phyloP scores from a whole-genome alignment of 2,329 filamentous ascomycete genomes.

The Aurifilum marmelostoma region DNA sequence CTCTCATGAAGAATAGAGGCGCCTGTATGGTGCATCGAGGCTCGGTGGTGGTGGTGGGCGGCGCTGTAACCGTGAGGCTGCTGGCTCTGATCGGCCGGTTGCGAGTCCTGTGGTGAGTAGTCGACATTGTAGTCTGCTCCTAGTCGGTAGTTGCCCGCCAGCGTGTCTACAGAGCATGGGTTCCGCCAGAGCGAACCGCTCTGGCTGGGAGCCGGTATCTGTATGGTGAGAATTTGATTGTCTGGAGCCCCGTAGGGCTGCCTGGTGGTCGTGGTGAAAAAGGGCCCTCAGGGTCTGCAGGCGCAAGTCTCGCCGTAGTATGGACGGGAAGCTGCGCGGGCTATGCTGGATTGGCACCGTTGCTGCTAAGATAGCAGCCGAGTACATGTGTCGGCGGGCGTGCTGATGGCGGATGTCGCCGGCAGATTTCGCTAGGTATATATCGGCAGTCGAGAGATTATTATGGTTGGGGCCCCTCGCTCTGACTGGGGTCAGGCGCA shows the following conservation, averaged over 20 bases:
- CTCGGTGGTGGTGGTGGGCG: conserved; percentile 46
- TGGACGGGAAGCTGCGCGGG: conserved; percentile 35
- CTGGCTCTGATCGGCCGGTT: conserved; percentile 67
- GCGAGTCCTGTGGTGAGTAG: conserved; percentile 70
- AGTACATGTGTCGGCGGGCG: conserved; percentile 42
- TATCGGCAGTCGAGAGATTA: conserved; percentile 25
- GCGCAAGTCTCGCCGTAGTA: conserved; percentile 38
- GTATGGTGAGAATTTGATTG: conserved; percentile 62
- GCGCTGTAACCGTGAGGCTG: conserved; percentile 65
- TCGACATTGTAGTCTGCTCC: conserved; percentile 73
- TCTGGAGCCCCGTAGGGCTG: conserved; percentile 59
- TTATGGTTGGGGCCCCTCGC: conserved; percentile 20
- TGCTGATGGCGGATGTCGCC: conserved; percentile 31
- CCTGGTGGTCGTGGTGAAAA: conserved; percentile 39
- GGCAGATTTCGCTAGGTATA: conserved; percentile 31
- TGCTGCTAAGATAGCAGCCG: conserved; percentile 37
- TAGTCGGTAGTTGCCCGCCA: conserved; percentile 75
- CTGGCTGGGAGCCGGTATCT: conserved; percentile 71
- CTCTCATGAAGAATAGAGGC: conserved; percentile 52
- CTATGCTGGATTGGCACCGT: conserved; percentile 36
- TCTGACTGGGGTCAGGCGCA: conserved; percentile 11
- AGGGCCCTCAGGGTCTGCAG: conserved; percentile 32
- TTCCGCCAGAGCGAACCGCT: conserved; percentile 77
- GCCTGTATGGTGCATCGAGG: conserved; percentile 53
- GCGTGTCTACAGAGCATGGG: conserved; percentile 72